A percentile compares a stretch with the other conserved stretches of the same genome.
Conservation (phyloP, 1,284 basidiomycete species). For the Fomitopsis schrenkii region DNA sequence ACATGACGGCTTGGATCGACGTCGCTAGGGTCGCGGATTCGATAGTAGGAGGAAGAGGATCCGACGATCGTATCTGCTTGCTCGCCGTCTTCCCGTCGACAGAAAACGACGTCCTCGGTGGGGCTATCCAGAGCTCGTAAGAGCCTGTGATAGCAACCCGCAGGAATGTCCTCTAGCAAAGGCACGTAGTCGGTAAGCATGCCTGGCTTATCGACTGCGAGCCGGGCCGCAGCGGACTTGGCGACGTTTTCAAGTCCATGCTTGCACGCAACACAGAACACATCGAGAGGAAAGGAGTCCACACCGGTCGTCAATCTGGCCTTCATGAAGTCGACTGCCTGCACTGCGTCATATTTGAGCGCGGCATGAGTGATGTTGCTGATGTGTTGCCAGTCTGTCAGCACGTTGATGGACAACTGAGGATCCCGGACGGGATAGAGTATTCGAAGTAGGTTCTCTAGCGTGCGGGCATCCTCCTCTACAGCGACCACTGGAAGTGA, state of each 20-base stretch:
- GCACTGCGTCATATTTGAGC: constrained; percentile 12
- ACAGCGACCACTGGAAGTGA: constrained; percentile 7
- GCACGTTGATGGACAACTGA: background rate
- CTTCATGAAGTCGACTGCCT: background rate
- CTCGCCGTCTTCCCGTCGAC: background rate
- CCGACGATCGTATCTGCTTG: too few relatives aligned
- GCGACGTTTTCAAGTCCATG: background rate
- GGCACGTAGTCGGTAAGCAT: background rate
- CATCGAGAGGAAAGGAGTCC: constrained; percentile 23
- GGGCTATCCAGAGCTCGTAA: background rate
- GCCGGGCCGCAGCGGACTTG: background rate
- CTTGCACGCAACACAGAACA: constrained; percentile 23
- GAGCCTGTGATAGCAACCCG: constrained; percentile 8
- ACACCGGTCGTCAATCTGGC: background rate
- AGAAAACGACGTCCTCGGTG: constrained; percentile 16
- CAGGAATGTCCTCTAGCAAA: constrained; percentile 12
- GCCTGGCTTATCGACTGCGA: background rate
- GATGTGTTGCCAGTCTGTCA: background rate
- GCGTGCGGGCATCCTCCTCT: constrained; percentile 10
- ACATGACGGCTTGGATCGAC: background rate
- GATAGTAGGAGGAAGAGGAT: background rate
- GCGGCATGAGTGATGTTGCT: constrained; percentile 6
- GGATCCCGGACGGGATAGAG: constrained; percentile 12
- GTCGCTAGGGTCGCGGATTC: background rate
- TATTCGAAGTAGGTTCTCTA: constrained; percentile 3